Percentiles rank a stretch among this genome's conserved stretches.
Conservation (phyloP, 805 yeast genomes). For the Candida schatavii region DNA sequence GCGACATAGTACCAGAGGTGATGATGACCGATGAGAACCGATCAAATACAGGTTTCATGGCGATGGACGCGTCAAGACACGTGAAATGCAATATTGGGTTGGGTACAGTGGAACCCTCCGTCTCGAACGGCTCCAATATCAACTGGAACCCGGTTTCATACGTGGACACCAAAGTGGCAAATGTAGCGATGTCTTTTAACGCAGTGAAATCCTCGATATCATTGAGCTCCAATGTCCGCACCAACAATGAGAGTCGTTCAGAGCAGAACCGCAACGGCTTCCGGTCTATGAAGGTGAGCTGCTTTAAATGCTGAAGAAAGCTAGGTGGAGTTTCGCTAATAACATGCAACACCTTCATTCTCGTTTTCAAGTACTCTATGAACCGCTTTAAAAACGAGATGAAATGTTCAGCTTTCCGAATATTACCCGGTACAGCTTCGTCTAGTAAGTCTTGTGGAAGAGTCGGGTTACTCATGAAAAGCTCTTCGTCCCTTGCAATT, state of each 20-base stretch:
- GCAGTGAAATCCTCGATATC: conserved; percentile 93
- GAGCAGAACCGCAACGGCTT: conserved; percentile 92
- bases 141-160: conserved; percentile 91
- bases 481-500: conserved; percentile 55
- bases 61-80: conserved; percentile 96
- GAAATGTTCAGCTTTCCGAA: conserved; percentile 95
- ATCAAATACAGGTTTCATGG: conserved; percentile 95
- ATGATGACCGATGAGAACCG: conserved; percentile 88
- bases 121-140: conserved; percentile 93
- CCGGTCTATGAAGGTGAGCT: conserved; percentile 85
- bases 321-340: conserved; percentile 97
- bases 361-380: conserved; percentile 89
- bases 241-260: conserved; percentile 83
- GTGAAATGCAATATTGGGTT: conserved; percentile 92
- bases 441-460: conserved; percentile 79
- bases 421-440: conserved; percentile 97
- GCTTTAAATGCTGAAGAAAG: conserved; percentile 88
- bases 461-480: conserved; percentile 83
- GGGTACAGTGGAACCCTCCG: conserved; percentile 91
- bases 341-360: conserved; percentile 97
- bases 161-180: conserved; percentile 93
- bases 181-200: conserved; percentile 90
- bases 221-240: conserved; percentile 80
- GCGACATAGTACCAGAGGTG: conserved; percentile 97
- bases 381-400: conserved; percentile 89